A percentile compares a stretch with the other conserved stretches of the same genome.
These are phyloP conservation scores for Globisporangium alternatum DNA, from an alignment of 352 stramenopile genomes.

Conservation along the genomic window DNA sequence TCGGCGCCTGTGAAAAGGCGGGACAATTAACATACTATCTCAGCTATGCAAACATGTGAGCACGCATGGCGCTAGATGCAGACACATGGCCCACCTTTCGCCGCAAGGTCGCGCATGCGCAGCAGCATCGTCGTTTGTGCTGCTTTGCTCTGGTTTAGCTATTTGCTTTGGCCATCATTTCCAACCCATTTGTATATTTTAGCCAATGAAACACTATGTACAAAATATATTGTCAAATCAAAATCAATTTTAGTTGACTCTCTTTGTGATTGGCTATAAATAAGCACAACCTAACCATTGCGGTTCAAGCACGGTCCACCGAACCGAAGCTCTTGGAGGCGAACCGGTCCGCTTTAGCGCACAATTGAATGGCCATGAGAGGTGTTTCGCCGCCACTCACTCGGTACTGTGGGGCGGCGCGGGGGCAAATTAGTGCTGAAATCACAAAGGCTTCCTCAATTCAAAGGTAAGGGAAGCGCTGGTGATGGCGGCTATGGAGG, in stretches of 20 bases:
- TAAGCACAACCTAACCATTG: not conserved
- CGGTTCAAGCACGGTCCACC: constrained; percentile 10
- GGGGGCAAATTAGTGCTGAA: constrained; percentile 69
- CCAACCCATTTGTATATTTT: constrained; percentile 4
- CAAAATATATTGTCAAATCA: constrained; percentile 8
- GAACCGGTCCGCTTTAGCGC: constrained; percentile 34
- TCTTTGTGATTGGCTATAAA: constrained; percentile 27
- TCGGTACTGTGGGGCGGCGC: constrained; percentile 6
- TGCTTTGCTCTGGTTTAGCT: not conserved
- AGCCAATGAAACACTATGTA: constrained; percentile 25
- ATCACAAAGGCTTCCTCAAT: constrained; percentile 88
- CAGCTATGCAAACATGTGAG: not conserved
- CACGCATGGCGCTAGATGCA: constrained; percentile 10
- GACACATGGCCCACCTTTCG: constrained; percentile 6
- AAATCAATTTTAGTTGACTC: not conserved
- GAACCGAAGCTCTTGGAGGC: constrained; percentile 8
- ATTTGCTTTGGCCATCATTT: constrained; percentile 2
- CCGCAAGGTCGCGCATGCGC: constrained; percentile 34
- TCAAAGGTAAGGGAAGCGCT: constrained; percentile 56
- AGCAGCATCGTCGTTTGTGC: constrained; percentile 16
- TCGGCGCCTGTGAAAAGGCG: not conserved
- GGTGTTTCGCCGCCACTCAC: constrained; percentile 22
- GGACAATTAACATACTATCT: not conserved
- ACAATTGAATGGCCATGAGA: constrained; percentile 72
- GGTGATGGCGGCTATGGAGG: constrained; percentile 1